Percentiles rank a stretch among this genome's conserved stretches.
Evolutionary conservation across 2,329 filamentous ascomycete species (phyloP).

Genomic region (Trichoderma aggressivum): DNA sequence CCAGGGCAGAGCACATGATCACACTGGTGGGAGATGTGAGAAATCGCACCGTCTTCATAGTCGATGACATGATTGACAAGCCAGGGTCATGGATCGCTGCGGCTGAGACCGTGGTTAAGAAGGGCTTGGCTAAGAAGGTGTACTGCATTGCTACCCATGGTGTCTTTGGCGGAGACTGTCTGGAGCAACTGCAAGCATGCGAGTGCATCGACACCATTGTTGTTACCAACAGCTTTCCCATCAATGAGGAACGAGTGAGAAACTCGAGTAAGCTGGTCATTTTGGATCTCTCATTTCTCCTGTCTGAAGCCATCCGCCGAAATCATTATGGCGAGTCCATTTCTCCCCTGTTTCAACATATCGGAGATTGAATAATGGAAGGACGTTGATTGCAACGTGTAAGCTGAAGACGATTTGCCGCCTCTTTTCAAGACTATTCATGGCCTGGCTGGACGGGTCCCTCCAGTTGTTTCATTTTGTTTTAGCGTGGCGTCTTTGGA

Average conservation of each 20-base stretch:
- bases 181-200: conserved; percentile 87
- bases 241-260: conserved; percentile 68
- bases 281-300: conserved; percentile 80
- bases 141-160: conserved; percentile 98
- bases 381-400: background rate
- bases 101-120: conserved; percentile 93
- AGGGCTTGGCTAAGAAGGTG: conserved; percentile 85
- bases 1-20: conserved; percentile 86
- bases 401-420: background rate
- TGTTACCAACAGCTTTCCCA: conserved; percentile 96
- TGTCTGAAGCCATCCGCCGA: conserved; percentile 88
- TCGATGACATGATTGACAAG: conserved; percentile 99
- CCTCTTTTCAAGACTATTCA: background rate
- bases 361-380: conserved; percentile 44
- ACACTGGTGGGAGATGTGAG: conserved; percentile 95
- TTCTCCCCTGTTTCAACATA: conserved; percentile 65
- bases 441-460: conserved; percentile 6
- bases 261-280: conserved; percentile 80
- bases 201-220: conserved; percentile 92
- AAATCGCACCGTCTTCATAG: conserved; percentile 83
- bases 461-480: conserved; percentile 21
- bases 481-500: conserved; percentile 38
- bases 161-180: conserved; percentile 83
- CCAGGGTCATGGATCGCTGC: conserved; percentile 95
- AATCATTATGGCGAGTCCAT: conserved; percentile 95